Percentiles rank a stretch among this genome's conserved stretches.
phyloP scores from a whole-genome alignment of 495 filamentous ascomycete species.

The Schizothecium vesticola region DNA sequence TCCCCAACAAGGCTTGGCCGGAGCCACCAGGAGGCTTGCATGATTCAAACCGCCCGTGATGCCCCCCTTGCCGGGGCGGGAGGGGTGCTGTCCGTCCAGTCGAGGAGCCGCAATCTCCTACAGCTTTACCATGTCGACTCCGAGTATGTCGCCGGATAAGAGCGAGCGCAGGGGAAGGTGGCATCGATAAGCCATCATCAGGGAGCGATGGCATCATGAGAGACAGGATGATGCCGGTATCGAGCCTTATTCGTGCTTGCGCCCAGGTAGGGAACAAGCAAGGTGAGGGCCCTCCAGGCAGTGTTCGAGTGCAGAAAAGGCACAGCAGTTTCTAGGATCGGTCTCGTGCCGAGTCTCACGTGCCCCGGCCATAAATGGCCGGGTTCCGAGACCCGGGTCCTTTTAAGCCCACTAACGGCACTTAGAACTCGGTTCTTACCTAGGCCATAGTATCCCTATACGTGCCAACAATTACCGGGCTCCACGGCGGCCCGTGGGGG shows the following conservation, averaged over 20 bases:
- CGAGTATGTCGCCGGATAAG: background rate
- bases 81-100: background rate
- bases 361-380: background rate
- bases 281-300: background rate
- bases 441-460: background rate
- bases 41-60: slow-evolving; percentile 11
- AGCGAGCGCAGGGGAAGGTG: background rate
- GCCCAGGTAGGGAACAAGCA: background rate
- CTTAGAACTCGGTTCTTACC: background rate
- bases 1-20: slow-evolving; percentile 7
- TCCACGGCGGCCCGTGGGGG: background rate
- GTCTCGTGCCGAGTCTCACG: background rate
- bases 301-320: background rate
- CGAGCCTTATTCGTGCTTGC: background rate
- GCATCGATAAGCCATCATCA: background rate
- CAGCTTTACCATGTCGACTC: background rate
- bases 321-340: background rate
- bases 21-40: background rate
- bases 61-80: background rate
- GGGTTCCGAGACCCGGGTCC: background rate
- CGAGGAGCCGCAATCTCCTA: background rate
- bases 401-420: background rate
- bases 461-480: background rate
- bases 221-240: background rate
- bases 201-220: background rate